Evolutionary conservation across 2,329 filamentous ascomycete species (phyloP).

Genomic region (Calonectria montana): DNA sequence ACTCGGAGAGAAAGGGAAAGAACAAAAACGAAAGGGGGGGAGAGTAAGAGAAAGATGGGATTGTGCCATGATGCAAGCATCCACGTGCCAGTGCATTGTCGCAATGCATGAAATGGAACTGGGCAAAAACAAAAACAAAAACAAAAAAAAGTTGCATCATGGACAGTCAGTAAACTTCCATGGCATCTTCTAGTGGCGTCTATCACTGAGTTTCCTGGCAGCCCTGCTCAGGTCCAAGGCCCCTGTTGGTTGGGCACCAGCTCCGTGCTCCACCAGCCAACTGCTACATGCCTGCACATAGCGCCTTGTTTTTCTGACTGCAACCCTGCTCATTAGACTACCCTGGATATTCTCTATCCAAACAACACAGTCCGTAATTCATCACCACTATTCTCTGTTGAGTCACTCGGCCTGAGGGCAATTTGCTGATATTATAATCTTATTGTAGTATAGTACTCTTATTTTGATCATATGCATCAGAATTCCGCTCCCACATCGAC

Average conservation of each 20-base stretch:
- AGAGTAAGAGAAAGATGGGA: too few relatives aligned
- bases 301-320: conserved; percentile 8
- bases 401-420: neutral
- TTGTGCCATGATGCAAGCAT: neutral
- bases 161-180: neutral
- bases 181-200: conserved; percentile 24
- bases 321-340: neutral
- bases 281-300: neutral
- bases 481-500: too few relatives aligned
- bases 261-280: neutral
- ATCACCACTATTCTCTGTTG: neutral
- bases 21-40: too few relatives aligned
- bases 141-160: neutral
- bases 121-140: neutral
- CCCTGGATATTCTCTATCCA: conserved; percentile 1
- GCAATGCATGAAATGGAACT: neutral
- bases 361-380: neutral
- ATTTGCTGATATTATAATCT: neutral
- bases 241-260: conserved; percentile 5
- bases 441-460: neutral
- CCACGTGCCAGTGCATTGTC: neutral
- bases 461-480: neutral
- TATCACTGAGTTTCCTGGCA: neutral
- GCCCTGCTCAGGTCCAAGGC: neutral
- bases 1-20: too few relatives aligned